Evolutionary conservation across 2,329 filamentous ascomycete genomes (phyloP).

Genomic region (Cordyceps militaris): DNA sequence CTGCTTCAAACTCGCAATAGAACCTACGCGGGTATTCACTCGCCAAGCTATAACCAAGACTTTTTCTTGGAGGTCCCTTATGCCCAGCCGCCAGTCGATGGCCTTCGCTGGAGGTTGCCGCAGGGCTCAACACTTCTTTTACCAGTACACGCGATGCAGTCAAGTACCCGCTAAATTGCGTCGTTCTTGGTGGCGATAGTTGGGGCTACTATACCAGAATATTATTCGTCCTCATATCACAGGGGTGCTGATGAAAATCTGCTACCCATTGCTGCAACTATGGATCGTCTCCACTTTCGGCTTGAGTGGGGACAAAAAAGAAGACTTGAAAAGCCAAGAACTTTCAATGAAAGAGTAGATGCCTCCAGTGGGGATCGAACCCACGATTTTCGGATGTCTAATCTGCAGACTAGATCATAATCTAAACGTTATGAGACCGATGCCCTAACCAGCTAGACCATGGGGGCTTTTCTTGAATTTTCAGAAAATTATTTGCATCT

Average conservation of each 20-base stretch:
- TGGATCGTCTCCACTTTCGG: too few relatives aligned
- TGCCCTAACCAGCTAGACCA: too few relatives aligned
- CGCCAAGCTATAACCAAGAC: conserved; percentile 31
- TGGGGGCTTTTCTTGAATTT: too few relatives aligned
- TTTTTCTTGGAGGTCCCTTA: conserved; percentile 48
- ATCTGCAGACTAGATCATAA: too few relatives aligned
- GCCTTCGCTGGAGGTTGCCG: background rate
- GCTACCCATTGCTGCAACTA: background rate
- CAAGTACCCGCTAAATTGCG: background rate
- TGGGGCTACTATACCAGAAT: background rate
- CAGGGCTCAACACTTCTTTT: background rate
- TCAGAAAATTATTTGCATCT: too few relatives aligned
- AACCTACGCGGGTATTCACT: conserved; percentile 34
- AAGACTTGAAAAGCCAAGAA: too few relatives aligned
- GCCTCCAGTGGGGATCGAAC: too few relatives aligned
- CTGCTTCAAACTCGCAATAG: background rate
- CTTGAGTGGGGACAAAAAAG: too few relatives aligned
- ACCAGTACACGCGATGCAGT: background rate
- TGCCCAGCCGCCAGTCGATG: conserved; percentile 30
- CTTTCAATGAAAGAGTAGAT: too few relatives aligned
- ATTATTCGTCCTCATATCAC: background rate
- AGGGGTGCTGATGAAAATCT: background rate
- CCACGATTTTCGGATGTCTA: too few relatives aligned
- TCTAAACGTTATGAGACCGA: too few relatives aligned
- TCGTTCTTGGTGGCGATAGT: background rate